Evolutionary conservation across 1,139 yeast genomes (phyloP), one percentile per base, ranked within the genome.

Genomic region (Sugiyamaella sp.): DNA sequence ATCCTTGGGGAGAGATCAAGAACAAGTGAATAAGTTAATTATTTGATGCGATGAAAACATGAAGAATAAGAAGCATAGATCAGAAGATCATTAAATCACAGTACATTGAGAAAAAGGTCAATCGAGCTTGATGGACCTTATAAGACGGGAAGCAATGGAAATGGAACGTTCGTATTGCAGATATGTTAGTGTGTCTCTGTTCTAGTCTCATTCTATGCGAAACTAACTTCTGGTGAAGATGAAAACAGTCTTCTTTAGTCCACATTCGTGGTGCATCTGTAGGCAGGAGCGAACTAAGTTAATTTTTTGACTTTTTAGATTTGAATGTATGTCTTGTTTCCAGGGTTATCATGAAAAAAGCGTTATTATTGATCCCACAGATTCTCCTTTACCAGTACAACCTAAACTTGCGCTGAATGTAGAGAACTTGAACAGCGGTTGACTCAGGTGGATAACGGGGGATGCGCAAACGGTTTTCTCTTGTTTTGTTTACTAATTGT

Each of bases 291-390:
- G 29, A 20, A 39, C 35, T 41, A 25, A 25, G 45, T 38, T 38
- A 38, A 19, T 6, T 17, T 19, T 38, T 17, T 41, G 4, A 10
- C 17, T 24, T 14, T 41, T 41, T 24, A 41, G 45, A 25, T 24
- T 20, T 24, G 19, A 14, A 16, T 22, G 19, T 14, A 29, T 25
- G 45, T 41, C 16, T 41, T 41, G 45, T 41, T 41, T 41, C 45
- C 45, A 41, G 45, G 45, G 45, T 41, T 41, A 41, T 41, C 17
- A 41, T 24, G 45, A 33, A 41, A 25, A 41, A 24, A 14, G 8
- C 10, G 14, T 39, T 41, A 41, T 41, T 41, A 41, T 41, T 41
- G 3, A 17, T 41, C 27, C 21, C 16, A 41, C 45, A 25, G 45
- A 16, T 24, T 41, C 45, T 41, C 21, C 14, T 39, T 24, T 5